Evolutionary conservation across 306 rosid species (phyloP).

Genomic region (Amphicarpaea edgeworthii): DNA sequence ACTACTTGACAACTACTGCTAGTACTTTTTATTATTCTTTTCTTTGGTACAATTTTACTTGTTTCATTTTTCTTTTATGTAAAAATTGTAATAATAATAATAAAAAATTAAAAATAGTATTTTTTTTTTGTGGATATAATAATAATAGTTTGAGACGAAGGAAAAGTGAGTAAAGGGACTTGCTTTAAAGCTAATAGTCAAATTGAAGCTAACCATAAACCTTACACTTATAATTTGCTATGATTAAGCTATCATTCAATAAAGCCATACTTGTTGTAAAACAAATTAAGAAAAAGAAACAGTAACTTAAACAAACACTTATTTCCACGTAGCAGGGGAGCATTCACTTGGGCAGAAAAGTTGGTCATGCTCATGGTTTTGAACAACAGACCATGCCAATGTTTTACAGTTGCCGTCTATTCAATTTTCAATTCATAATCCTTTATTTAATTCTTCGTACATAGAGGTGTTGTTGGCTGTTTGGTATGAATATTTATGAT

Average conservation of each 20-base stretch:
- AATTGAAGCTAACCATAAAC: constrained; percentile 4
- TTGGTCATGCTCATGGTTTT: background rate
- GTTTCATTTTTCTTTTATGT: background rate
- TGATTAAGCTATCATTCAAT: constrained; percentile 30
- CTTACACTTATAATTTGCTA: constrained; percentile 11
- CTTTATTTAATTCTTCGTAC: constrained; percentile 9
- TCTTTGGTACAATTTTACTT: constrained; percentile 42
- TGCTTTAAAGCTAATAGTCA: constrained; percentile 21
- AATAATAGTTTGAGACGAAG: background rate
- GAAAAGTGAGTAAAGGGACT: background rate
- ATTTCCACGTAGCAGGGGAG: constrained; percentile 6
- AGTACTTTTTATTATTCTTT: constrained; percentile 45
- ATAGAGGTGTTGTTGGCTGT: background rate
- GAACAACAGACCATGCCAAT: constrained; percentile 1
- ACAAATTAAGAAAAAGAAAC: background rate
- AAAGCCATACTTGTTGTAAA: background rate
- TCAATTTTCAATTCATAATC: background rate
- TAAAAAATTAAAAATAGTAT: too few relatives aligned
- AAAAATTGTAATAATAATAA: background rate
- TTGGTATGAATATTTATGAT: constrained; percentile 2
- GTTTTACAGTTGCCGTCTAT: background rate
- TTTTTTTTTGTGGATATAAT: too few relatives aligned
- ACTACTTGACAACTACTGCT: background rate
- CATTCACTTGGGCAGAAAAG: background rate
- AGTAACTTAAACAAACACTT: background rate